A percentile compares a stretch with the other conserved stretches of the same genome.
These are phyloP conservation scores for Debaryomyces hansenii DNA, from an alignment of 805 yeast genomes.

Conservation along the genomic window DNA sequence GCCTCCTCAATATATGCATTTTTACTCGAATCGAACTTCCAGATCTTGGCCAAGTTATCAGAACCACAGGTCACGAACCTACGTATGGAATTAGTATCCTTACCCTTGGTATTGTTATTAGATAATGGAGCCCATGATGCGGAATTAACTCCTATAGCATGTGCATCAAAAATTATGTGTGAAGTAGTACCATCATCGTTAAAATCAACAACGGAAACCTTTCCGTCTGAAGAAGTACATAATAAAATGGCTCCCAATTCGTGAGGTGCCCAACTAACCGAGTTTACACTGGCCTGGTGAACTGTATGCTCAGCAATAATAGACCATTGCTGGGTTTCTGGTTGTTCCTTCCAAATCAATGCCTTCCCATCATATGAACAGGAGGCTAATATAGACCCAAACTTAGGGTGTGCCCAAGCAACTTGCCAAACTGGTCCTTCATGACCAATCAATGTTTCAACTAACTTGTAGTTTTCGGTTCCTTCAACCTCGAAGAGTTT, in stretches of 20 bases:
- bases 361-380: slow-evolving; percentile 96
- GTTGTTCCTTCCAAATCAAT: slow-evolving; percentile 84
- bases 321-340: slow-evolving; percentile 81
- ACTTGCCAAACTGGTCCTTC: slow-evolving; percentile 99
- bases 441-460: slow-evolving; percentile 87
- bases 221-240: slow-evolving; percentile 92
- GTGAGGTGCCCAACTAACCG: slow-evolving; percentile 96
- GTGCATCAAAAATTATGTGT: slow-evolving; percentile 70
- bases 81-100: slow-evolving; percentile 41
- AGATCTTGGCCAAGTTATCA: slow-evolving; percentile 88
- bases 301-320: slow-evolving; percentile 82
- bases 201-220: slow-evolving; percentile 86
- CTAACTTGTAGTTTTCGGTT: slow-evolving; percentile 75
- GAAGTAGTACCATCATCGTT: slow-evolving; percentile 82
- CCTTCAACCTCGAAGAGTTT: slow-evolving; percentile 86
- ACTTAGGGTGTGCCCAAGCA: slow-evolving; percentile 98
- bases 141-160: slow-evolving; percentile 89
- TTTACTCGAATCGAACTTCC: slow-evolving; percentile 64
- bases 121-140: slow-evolving; percentile 90
- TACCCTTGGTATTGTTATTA: slow-evolving; percentile 28
- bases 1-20: slow-evolving; percentile 71
- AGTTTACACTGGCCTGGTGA: slow-evolving; percentile 93
- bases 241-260: slow-evolving; percentile 91
- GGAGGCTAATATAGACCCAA: slow-evolving; percentile 91
- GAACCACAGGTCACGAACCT: slow-evolving; percentile 94